phyloP scores from a whole-genome alignment of 1,284 basidiomycete genomes.

The Leccinum griseonigrum region DNA sequence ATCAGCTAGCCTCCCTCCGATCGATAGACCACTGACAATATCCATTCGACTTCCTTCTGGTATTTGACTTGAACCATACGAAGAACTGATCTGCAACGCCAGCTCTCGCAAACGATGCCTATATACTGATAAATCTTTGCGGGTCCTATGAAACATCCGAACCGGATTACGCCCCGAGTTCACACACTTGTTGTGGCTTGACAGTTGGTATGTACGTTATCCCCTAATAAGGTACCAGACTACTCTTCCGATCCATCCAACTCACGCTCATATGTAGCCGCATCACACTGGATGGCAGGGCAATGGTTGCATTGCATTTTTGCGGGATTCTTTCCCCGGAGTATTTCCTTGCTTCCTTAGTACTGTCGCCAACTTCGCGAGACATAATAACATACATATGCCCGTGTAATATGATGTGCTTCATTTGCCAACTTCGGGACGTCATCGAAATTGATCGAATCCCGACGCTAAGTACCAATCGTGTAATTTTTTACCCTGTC shows the following conservation, averaged over 20 bases:
- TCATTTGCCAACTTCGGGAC: neutral
- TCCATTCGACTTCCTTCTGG: neutral
- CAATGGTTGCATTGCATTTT: neutral
- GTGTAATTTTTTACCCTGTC: neutral
- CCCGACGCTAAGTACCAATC: neutral
- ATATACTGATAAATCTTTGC: neutral
- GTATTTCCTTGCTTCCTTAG: neutral
- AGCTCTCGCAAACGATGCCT: neutral
- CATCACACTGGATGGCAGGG: neutral
- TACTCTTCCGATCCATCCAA: neutral
- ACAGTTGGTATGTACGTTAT: neutral
- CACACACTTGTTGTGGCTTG: neutral
- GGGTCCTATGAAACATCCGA: neutral
- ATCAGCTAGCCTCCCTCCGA: neutral
- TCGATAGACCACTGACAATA: neutral
- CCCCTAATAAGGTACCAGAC: neutral
- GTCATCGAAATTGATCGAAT: neutral
- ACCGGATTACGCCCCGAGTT: conserved; percentile 2
- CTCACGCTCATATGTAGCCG: neutral
- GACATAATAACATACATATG: neutral
- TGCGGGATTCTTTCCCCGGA: neutral
- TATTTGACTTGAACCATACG: neutral
- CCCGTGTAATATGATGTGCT: neutral
- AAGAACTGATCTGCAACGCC: neutral
- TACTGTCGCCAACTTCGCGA: neutral